Base-by-base conservation (phyloP, 202 grass and related monocot species). In the Panicum virgatum region DNA sequence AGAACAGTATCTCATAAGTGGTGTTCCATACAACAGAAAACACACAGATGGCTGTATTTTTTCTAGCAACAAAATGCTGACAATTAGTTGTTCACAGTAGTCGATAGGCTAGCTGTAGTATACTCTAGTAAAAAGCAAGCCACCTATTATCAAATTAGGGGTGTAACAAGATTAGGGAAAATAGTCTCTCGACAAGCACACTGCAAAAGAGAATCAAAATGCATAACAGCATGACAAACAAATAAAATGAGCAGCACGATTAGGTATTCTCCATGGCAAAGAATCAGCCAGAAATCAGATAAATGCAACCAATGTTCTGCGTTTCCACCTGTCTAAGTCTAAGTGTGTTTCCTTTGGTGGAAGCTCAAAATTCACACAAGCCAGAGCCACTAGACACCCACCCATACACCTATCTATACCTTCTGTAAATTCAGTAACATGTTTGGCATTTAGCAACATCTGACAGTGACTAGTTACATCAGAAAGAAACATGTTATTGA, bases 401-500 rank as follows among this genome's bases (percentile, higher is more conserved):
- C 11, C 23, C 11, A 66, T 15, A 20, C 44, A 54, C 46, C 29
- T 36, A 67, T 32, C 45, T 43, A 54, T n/a, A 51, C 16, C 45
- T 72, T 16, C 14, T 51, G 45, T 30, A 72, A 34, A n/a, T 51
- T 42, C 11, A 73, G 70, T 54, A 26, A 58, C 40, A 74, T 57
- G 38, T n/a, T 43, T 68, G 40, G n/a, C n/a, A n/a, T n/a, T n/a
- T n/a, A n/a, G n/a, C n/a, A n/a, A n/a, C n/a, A 52, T 83, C 7
- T 64, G 32, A 53, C 34, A 42, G 7, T 0, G 22, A 22, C 47
- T 12, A 12, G 22, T 44, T 51, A 42, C 56, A 76, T 39, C 40
- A 77, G 43, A 69, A 84, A 72, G 26, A 74, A 60, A 43, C 30
- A 82, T 46, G 22, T 20, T 77, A 34, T 16, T 32, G 26, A 59